Evolutionary conservation across 768 basidiomycete species (phyloP), one percentile per base, ranked within the genome.

Genomic region (Arthromyces matolae): DNA sequence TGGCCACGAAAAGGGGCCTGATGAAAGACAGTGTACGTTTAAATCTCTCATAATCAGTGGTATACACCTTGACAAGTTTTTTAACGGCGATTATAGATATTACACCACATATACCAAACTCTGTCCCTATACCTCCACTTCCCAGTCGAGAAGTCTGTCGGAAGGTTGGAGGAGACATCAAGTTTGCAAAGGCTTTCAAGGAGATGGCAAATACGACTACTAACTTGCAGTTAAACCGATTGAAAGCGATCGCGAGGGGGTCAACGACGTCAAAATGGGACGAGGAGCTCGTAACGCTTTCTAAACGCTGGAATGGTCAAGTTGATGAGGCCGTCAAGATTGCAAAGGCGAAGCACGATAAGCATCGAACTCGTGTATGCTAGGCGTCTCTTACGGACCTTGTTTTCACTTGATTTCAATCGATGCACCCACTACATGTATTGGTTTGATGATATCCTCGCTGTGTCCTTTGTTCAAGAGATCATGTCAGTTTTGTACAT

Each of bases 121-220:
- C 47, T 42, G 40, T 49, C 18, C 47, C 47, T 10, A 25, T 36
- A 3, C 33, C 47, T 14, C 47, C 47, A n/a, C 41, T 49, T 10
- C 47, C 47, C 14, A 42, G 32, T 34, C 41, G 33, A 13, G 22
- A 33, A 7, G 47, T 49, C 18, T 49, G 41, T 29, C 40, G 40
- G 10, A 24, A 39, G 41, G 16, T 42, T 19, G 47, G 32, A 6
- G 31, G 20, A 12, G 23, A 13, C 9, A 4, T 19, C 14, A 25
- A 36, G 18, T 42, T 42, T 29, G 9, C 13, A 16, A 42, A 49
- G 16, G 27, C 33, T 10, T 49, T 49, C 5, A 49, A 49, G 16
- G 32, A 25, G 1, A 42, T 49, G 40, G 27, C 32, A 0, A 25
- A 35, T 13, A 49, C 35, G 8, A 36, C 41, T 9, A 42, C 47